Evolutionary conservation across 768 basidiomycete genomes (phyloP).

Genomic region (Tylopilus rubrobrunneus): DNA sequence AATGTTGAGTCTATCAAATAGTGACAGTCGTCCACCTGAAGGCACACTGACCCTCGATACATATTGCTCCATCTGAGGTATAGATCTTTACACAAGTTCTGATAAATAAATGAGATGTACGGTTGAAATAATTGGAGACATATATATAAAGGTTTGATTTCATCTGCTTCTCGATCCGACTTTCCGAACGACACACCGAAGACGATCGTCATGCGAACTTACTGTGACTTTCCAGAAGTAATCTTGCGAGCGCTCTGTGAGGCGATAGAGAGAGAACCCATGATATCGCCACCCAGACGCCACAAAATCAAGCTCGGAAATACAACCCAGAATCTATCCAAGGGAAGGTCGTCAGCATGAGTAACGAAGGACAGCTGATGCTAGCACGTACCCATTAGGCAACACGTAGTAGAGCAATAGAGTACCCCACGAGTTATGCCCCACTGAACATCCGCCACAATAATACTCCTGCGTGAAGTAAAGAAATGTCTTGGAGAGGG

Average conservation of each 20-base stretch:
- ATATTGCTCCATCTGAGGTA: no score
- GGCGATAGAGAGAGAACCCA: slow-evolving; percentile 36
- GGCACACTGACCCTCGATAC: no score
- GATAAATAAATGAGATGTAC: no score
- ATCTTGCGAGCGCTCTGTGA: slow-evolving; percentile 25
- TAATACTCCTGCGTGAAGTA: slow-evolving; percentile 80
- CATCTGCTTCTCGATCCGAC: no score
- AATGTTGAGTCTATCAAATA: no score
- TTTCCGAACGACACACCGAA: no score
- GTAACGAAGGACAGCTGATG: background rate
- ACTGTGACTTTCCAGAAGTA: slow-evolving; percentile 31
- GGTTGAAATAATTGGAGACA: no score
- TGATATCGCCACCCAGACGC: slow-evolving; percentile 62
- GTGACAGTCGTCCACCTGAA: no score
- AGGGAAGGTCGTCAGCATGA: slow-evolving; percentile 7
- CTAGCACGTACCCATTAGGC: slow-evolving; percentile 66
- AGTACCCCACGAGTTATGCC: slow-evolving; percentile 60
- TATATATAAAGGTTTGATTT: no score
- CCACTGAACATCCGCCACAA: slow-evolving; percentile 66
- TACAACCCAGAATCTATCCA: slow-evolving; percentile 68
- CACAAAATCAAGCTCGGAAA: slow-evolving; percentile 59
- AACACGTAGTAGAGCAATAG: slow-evolving; percentile 64
- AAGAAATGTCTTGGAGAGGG: slow-evolving; percentile 80
- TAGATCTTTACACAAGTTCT: no score
- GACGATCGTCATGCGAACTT: background rate